Percentiles rank a stretch among this genome's conserved stretches.
Evolutionary conservation across 495 filamentous ascomycete genomes (phyloP).

Genomic region (Xylaria palmicola): DNA sequence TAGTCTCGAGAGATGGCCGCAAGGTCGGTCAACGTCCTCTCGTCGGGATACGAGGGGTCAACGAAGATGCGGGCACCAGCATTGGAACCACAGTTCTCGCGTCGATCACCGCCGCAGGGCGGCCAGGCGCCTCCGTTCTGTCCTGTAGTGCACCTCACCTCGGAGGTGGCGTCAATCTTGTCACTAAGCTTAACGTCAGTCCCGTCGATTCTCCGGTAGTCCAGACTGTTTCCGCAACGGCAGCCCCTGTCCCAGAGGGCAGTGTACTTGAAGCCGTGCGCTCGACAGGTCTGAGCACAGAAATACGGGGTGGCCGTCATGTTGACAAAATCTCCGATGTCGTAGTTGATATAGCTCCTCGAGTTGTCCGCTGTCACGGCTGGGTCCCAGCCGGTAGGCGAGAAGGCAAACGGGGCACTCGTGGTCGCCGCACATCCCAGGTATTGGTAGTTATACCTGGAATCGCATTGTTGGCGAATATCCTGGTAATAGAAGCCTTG

Average conservation of each 20-base stretch:
- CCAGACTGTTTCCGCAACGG: conserved; percentile 18
- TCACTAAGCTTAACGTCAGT: neutral
- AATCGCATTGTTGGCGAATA: conserved; percentile 9
- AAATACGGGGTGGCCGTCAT: conserved; percentile 24
- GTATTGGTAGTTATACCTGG: conserved; percentile 20
- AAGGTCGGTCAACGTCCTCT: neutral
- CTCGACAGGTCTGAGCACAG: conserved; percentile 27
- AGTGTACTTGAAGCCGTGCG: conserved; percentile 28
- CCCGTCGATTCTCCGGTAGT: neutral
- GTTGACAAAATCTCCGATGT: conserved; percentile 20
- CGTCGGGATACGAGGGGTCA: conserved; percentile 12
- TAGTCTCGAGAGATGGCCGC: neutral
- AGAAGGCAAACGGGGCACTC: conserved; percentile 11
- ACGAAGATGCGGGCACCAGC: conserved; percentile 4
- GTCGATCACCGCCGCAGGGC: neutral
- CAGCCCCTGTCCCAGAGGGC: conserved; percentile 21
- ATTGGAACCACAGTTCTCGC: conserved; percentile 12
- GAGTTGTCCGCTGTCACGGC: conserved; percentile 2
- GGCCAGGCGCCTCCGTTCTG: neutral
- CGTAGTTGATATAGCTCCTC: conserved; percentile 20
- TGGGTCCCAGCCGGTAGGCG: conserved; percentile 11
- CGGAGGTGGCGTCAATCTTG: neutral
- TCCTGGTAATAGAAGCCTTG: conserved; percentile 22
- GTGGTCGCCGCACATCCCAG: conserved; percentile 24
- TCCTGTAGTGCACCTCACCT: neutral